phyloP scores from a whole-genome alignment of 2,329 filamentous ascomycete species.

The Metarhizium sp. region DNA sequence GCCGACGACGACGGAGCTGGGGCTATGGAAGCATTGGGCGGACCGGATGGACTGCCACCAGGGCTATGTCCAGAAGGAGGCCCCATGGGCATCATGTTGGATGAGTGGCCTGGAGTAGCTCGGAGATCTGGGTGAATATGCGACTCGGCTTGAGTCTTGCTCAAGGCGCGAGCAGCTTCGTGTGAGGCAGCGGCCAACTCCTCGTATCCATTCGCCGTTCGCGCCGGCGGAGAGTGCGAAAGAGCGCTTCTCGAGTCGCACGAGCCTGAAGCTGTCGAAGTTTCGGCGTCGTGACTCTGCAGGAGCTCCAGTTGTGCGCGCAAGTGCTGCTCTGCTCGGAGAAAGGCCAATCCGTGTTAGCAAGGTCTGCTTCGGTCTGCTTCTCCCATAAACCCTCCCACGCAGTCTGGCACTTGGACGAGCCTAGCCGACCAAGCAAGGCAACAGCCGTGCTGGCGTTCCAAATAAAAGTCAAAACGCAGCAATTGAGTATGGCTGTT shows the following conservation, averaged over 20 bases:
- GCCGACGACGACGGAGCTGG: conserved; percentile 20
- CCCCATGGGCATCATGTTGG: conserved; percentile 29
- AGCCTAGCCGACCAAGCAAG: neutral
- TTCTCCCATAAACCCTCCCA: neutral
- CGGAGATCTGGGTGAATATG: conserved; percentile 41
- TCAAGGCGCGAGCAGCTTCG: conserved; percentile 24
- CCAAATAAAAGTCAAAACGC: neutral
- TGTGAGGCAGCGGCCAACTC: conserved; percentile 25
- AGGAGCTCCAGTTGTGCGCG: conserved; percentile 35
- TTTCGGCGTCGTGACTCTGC: conserved; percentile 28
- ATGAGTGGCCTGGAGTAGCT: conserved; percentile 17
- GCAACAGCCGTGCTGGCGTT: neutral
- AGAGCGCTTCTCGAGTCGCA: conserved; percentile 21
- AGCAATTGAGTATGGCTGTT: neutral
- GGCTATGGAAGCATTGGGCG: conserved; percentile 18
- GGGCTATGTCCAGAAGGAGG: conserved; percentile 23
- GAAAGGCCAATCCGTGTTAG: conserved; percentile 13
- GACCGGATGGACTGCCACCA: conserved; percentile 15
- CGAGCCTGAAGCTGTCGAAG: conserved; percentile 19
- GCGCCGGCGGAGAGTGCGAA: conserved; percentile 19
- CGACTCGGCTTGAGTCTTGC: conserved; percentile 31
- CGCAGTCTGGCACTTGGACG: neutral
- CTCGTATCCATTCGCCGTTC: conserved; percentile 37
- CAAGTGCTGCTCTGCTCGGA: conserved; percentile 28
- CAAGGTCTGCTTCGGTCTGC: neutral